Evolutionary conservation across 352 stramenopile genomes (phyloP), one percentile per base, ranked within the genome.

Genomic region (Globisporangium uncinulatum): DNA sequence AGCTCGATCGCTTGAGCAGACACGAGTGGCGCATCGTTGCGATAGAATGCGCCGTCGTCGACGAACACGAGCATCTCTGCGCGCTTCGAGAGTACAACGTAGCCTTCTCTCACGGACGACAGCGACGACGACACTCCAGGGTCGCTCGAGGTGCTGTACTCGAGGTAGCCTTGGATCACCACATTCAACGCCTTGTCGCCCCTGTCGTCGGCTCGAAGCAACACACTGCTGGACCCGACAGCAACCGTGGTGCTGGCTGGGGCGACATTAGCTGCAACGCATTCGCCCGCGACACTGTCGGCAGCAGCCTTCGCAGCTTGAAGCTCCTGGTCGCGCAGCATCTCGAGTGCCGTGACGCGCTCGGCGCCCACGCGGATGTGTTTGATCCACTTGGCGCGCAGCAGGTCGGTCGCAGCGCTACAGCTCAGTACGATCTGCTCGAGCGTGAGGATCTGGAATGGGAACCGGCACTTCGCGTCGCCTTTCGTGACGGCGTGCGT

Each of bases 381-480:
- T 19, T 81, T 75, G 48, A 89, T 86, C 79, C 79, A 89, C 29
- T 73, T 78, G 7, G 76, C 79, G 32, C 79, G 66, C 19, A 87
- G 73, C 4, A 80, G 39, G 53, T 89, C 79, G 0, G 70, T 82
- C 17, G 74, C 71, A 4, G 79, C 79, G 20, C 76, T 78, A 32
- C 76, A 87, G 54, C 74, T 86, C 31, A 89, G 36, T 4, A 87
- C 66, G 51, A 87, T 68, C 39, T 87, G 79, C 32, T 87, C 73
- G 19, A 85, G 69, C 6, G 79, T 87, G 36, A 87, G 46, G n/a
- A 89, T 72, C 48, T 89, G 74, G 47, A 89, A 89, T 3, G 79
- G 74, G 37, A 82, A 89, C 20, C 73, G 65, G 42, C 70, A 74
- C 0, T 61, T 60, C 29, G 58, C 49, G 21, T 65, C 65, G 1